These are phyloP conservation scores for Colletotrichum ledebouriae DNA, from an alignment of 2,329 filamentous ascomycete genomes.

Conservation along the genomic window DNA sequence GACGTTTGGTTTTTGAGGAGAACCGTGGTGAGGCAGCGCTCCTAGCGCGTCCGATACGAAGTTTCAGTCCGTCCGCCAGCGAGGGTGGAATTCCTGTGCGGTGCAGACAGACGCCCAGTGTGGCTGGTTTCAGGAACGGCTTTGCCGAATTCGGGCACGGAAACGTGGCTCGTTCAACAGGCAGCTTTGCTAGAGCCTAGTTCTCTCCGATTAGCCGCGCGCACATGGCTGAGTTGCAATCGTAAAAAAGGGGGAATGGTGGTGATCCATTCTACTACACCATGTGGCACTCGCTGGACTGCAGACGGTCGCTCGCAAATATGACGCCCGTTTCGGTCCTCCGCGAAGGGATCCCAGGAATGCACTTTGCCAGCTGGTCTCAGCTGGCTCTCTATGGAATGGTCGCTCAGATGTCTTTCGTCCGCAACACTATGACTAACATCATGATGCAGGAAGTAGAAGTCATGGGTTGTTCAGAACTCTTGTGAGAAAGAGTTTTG, in stretches of 20 bases:
- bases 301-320: too few relatives aligned
- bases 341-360: too few relatives aligned
- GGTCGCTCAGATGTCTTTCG: too few relatives aligned
- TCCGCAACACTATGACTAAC: too few relatives aligned
- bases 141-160: conserved; percentile 19
- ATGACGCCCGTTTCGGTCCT: too few relatives aligned
- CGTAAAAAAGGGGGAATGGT: neutral
- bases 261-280: too few relatives aligned
- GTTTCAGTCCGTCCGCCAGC: conserved; percentile 27
- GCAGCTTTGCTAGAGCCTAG: conserved; percentile 29
- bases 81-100: neutral
- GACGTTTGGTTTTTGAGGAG: conserved; percentile 1
- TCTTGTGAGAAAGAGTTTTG: too few relatives aligned
- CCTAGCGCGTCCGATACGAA: conserved; percentile 35
- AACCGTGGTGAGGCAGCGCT: conserved; percentile 14
- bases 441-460: too few relatives aligned
- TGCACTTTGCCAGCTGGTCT: too few relatives aligned
- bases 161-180: conserved; percentile 15
- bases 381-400: too few relatives aligned
- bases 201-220: neutral
- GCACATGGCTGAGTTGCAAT: neutral
- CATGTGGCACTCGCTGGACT: too few relatives aligned
- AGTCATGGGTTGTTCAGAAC: too few relatives aligned
- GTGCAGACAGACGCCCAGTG: neutral
- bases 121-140: conserved; percentile 42